phyloP scores from a whole-genome alignment of 495 filamentous ascomycete species.

The Wilcoxina mikolae region DNA sequence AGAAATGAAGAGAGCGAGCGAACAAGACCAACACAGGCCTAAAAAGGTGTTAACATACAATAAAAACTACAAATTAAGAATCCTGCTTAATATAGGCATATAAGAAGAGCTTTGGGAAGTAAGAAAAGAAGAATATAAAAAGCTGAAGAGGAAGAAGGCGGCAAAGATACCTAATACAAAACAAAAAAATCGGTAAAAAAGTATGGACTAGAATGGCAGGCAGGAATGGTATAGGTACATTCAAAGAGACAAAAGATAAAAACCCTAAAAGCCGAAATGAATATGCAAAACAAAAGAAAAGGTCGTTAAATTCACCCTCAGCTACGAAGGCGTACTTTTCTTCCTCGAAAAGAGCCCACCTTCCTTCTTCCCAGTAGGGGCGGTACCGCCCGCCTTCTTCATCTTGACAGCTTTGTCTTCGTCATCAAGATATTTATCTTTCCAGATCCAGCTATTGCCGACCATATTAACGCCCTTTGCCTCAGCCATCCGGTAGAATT shows the following conservation, averaged over 20 bases:
- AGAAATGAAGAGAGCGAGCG: not conserved
- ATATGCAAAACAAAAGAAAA: not conserved
- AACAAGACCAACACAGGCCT: too few species aligned
- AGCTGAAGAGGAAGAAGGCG: too few species aligned
- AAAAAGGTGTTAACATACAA: too few species aligned
- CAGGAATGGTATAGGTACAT: not conserved
- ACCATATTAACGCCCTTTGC: slow-evolving; percentile 92
- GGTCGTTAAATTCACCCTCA: not conserved
- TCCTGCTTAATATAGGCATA: not conserved
- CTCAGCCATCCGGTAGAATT: slow-evolving; percentile 79
- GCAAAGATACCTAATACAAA: not conserved
- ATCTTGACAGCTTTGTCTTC: slow-evolving; percentile 22
- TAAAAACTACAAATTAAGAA: too few species aligned
- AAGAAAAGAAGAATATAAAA: slow-evolving; percentile 3
- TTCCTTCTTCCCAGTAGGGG: slow-evolving; percentile 7
- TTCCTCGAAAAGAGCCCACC: slow-evolving; percentile 13
- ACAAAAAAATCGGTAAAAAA: slow-evolving; percentile 1
- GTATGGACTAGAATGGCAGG: not conserved
- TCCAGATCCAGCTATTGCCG: slow-evolving; percentile 71
- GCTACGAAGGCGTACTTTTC: slow-evolving; percentile 6
- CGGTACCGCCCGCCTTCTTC: slow-evolving; percentile 13
- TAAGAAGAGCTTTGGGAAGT: not conserved
- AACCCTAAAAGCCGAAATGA: not conserved
- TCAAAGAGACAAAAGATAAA: not conserved
- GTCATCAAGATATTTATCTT: slow-evolving; percentile 29